phyloP scores from a whole-genome alignment of 441 rosid genomes.

The Macaranga tanarius region DNA sequence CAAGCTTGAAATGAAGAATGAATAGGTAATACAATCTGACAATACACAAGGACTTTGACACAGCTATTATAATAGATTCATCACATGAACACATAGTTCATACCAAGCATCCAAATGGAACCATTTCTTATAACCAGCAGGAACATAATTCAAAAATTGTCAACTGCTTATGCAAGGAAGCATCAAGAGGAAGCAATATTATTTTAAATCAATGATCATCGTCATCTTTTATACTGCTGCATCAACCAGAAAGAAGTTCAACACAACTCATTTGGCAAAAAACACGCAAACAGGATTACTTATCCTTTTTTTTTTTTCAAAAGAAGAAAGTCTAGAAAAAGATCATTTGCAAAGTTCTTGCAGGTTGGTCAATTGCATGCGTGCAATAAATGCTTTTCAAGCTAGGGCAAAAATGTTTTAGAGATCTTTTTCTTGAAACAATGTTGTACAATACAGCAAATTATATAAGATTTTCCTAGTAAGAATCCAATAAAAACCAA shows the following conservation, averaged over 20 bases:
- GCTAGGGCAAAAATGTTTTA: neutral
- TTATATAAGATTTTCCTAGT: neutral
- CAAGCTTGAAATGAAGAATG: neutral
- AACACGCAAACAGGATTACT: no score
- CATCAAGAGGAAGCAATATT: neutral
- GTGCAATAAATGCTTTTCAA: slow-evolving; percentile 10
- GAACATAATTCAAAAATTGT: neutral
- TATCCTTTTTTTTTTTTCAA: no score
- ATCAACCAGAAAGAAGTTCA: no score
- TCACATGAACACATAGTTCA: no score
- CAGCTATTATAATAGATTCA: neutral
- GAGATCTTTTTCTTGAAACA: neutral
- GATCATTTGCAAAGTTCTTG: neutral
- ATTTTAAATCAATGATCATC: neutral
- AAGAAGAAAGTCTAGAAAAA: neutral
- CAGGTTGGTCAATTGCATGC: neutral
- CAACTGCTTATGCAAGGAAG: neutral
- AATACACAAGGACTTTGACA: neutral
- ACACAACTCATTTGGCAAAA: no score
- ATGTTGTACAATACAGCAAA: neutral
- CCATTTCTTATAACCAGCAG: neutral
- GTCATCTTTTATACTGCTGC: neutral
- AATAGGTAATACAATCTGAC: neutral
- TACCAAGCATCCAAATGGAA: neutral
- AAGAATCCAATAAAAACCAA: neutral